Conservation (phyloP, 352 stramenopile genomes). For the Stephanocyclus meneghinianus region DNA sequence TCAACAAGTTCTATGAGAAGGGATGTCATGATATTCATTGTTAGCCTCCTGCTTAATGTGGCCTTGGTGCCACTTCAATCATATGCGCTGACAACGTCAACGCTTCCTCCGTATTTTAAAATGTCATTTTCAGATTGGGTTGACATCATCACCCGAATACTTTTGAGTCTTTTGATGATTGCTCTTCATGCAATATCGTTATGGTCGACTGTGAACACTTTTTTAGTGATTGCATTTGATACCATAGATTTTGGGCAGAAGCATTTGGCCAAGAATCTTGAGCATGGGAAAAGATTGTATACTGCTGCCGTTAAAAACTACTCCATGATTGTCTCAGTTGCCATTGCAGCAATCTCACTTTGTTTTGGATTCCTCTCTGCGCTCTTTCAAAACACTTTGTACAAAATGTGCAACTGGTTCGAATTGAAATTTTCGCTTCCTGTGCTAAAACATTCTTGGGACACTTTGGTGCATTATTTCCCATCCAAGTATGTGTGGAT, state of each 20-base stretch:
- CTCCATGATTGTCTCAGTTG: slow-evolving; percentile 7
- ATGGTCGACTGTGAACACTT: slow-evolving; percentile 19
- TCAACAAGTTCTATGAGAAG: slow-evolving; percentile 1
- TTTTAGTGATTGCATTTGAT: slow-evolving; percentile 45
- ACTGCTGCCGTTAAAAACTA: slow-evolving; percentile 29
- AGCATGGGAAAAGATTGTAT: slow-evolving; percentile 40
- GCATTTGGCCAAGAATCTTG: slow-evolving; percentile 41
- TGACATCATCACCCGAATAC: background rate
- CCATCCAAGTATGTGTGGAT: slow-evolving; percentile 5
- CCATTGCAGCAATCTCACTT: slow-evolving; percentile 14
- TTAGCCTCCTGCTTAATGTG: slow-evolving; percentile 22
- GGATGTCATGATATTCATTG: slow-evolving; percentile 21
- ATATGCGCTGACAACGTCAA: background rate
- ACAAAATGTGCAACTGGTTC: slow-evolving; percentile 6
- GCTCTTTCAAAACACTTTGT: slow-evolving; percentile 15
- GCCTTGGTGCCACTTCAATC: slow-evolving; percentile 8
- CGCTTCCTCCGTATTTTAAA: background rate
- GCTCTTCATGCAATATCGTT: slow-evolving; percentile 30
- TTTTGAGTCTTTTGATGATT: slow-evolving; percentile 25
- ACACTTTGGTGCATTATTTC: background rate
- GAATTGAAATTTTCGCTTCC: no score
- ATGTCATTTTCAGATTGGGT: slow-evolving; percentile 10
- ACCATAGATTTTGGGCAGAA: slow-evolving; percentile 50
- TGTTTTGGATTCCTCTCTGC: slow-evolving; percentile 7
- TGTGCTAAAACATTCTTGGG: background rate